Base-by-base conservation (phyloP, 345 rosid genomes). In the Crucihimalaya himalaica region DNA sequence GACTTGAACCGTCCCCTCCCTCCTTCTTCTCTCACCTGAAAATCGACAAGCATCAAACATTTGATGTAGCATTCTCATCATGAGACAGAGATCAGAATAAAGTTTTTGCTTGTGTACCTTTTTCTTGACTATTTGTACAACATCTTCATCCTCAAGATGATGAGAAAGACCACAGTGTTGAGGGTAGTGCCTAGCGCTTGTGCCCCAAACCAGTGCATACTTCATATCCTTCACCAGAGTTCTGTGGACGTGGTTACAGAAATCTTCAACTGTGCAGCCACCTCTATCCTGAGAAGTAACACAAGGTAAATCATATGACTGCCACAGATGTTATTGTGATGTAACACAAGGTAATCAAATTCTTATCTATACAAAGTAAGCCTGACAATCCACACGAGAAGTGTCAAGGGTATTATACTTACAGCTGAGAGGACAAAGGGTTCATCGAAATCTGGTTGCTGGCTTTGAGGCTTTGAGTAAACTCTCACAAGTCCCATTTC, bases 401-500 rank as follows among this genome's bases (percentile, higher is more conserved):
- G 46, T 20, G 35, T 53, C 5, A 2, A 20, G 51, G 45, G 18
- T 40, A 63, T 34, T 27, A 46, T 31, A 76, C 92, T 58, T 88
- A 94, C 98, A 60, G 82, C 78, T 29, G 98, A 93, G 51, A 91
- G 89, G 75, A 93, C 98, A 6, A 83, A 87, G 3, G 97, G 97
- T 18, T 93, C 97, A 2, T 81, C 66, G 63, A 93, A 93, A 81
- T 93, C 98, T 61, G 98, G 97, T 73, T 91, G 98, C 81, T 91
- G 98, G 73, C 98, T 94, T 84, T 93, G 96, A 51, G 97, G 97
- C 74, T 93, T 93, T n/a, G 98, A 85, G 81, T 91, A 93, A 79
- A 88, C 85, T 83, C 98, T 86, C 61, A 93, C 96, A 42, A 87
- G 89, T 47, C 94, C 98, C 98, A 94, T 94, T 69, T 80, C 95